Percentiles rank a stretch among this genome's conserved stretches.
Evolutionary conservation across 345 rosid genomes (phyloP).

Genomic region (Bruguiera gymnorhiza): DNA sequence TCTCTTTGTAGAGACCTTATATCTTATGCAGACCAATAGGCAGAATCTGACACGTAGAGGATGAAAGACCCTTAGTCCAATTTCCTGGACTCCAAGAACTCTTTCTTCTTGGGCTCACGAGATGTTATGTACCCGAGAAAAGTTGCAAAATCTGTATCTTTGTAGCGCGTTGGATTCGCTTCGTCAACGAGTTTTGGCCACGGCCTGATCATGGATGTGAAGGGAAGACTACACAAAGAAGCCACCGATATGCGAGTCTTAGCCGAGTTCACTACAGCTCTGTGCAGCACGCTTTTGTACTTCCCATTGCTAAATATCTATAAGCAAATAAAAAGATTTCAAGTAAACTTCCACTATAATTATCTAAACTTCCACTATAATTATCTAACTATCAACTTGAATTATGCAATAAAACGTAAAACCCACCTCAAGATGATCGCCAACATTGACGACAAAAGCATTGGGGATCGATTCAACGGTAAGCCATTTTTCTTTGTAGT

Average conservation of each 20-base stretch:
- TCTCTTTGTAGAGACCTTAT: too few species aligned
- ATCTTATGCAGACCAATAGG: too few species aligned
- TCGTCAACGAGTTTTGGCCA: slow-evolving; percentile 45
- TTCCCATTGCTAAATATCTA: slow-evolving; percentile 89
- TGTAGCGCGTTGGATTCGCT: slow-evolving; percentile 49
- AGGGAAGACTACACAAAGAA: slow-evolving; percentile 61
- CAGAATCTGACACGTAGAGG: too few species aligned
- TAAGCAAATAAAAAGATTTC: slow-evolving; percentile 10
- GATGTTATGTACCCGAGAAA: slow-evolving; percentile 66
- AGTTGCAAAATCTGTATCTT: slow-evolving; percentile 60
- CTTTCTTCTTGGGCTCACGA: slow-evolving; percentile 68
- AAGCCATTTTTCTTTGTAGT: slow-evolving; percentile 55
- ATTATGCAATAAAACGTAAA: too few species aligned
- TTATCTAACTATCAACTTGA: too few species aligned
- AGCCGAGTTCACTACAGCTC: slow-evolving; percentile 58
- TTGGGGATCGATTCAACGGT: slow-evolving; percentile 66
- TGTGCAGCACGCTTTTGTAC: slow-evolving; percentile 80
- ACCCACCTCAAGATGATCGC: slow-evolving; percentile 88
- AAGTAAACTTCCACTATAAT: neutral
- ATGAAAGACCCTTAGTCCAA: neutral
- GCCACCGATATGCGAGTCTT: slow-evolving; percentile 74
- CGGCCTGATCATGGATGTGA: slow-evolving; percentile 39
- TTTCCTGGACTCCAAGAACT: slow-evolving; percentile 75
- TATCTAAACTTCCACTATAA: neutral
- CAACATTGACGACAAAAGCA: slow-evolving; percentile 75